Percentiles rank a stretch among this genome's conserved stretches.
These are phyloP conservation scores for Aulographum hederae DNA, from an alignment of 2,329 filamentous ascomycete species.

Conservation along the genomic window DNA sequence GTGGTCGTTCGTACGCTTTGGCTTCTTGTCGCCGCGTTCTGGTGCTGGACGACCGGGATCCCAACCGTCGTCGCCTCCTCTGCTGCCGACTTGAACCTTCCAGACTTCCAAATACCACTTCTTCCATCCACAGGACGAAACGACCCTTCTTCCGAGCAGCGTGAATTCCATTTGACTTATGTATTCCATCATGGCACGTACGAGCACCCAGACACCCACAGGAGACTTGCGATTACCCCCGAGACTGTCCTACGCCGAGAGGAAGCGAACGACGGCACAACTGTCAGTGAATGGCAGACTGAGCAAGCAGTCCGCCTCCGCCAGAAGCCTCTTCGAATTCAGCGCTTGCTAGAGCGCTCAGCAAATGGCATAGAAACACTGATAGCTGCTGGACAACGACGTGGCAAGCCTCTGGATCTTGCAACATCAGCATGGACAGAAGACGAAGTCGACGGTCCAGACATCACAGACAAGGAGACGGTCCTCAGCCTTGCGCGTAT, in stretches of 20 bases:
- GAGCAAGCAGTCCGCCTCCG: slow-evolving; percentile 34
- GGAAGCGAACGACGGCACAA: no score
- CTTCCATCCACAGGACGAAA: no score
- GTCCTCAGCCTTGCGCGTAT: slow-evolving; percentile 73
- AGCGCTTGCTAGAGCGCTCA: slow-evolving; percentile 64
- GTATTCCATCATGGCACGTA: slow-evolving; percentile 85
- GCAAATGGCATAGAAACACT: slow-evolving; percentile 62
- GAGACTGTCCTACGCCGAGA: slow-evolving; percentile 41
- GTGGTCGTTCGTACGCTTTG: no score
- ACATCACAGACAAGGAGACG: slow-evolving; percentile 71
- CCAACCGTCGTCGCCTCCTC: no score
- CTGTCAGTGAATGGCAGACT: no score
- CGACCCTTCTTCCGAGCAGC: no score
- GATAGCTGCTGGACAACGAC: slow-evolving; percentile 51
- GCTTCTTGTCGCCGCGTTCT: no score
- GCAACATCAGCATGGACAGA: slow-evolving; percentile 64
- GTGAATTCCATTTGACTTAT: no score
- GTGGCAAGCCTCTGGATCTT: slow-evolving; percentile 48
- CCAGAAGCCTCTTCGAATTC: slow-evolving; percentile 50
- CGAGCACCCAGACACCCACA: slow-evolving; percentile 58
- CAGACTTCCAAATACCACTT: no score
- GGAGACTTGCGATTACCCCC: slow-evolving; percentile 48
- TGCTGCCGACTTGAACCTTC: no score
- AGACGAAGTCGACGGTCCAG: slow-evolving; percentile 61
- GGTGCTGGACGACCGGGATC: no score